Evolutionary conservation across 2,329 filamentous ascomycete genomes (phyloP).

Genomic region (Ophiosphaerella narmari): DNA sequence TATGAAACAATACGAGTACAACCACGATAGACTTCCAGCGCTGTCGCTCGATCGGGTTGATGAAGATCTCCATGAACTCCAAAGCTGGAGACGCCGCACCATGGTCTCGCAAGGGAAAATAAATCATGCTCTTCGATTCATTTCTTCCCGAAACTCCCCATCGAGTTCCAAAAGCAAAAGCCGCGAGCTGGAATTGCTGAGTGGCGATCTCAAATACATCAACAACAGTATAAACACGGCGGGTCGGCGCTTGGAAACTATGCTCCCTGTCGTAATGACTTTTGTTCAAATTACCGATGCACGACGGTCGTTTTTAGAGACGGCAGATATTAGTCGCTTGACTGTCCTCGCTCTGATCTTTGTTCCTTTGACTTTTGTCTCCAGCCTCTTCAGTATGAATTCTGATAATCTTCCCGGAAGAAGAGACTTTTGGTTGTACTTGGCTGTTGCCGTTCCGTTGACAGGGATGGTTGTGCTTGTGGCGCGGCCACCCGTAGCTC

Average conservation of each 20-base stretch:
- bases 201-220: slow-evolving; percentile 11
- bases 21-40: not conserved
- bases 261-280: slow-evolving; percentile 21
- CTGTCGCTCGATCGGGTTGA: slow-evolving; percentile 14
- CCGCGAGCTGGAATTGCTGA: not conserved
- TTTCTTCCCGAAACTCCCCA: slow-evolving; percentile 3
- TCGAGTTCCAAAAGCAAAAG: not conserved
- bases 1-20: slow-evolving; percentile 27
- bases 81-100: slow-evolving; percentile 28
- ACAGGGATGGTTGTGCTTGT: slow-evolving; percentile 11
- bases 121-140: slow-evolving; percentile 1
- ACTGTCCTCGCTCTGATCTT: slow-evolving; percentile 28
- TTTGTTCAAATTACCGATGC: slow-evolving; percentile 24
- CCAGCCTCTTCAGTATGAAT: slow-evolving; percentile 31
- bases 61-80: slow-evolving; percentile 21
- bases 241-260: slow-evolving; percentile 16
- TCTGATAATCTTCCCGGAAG: slow-evolving; percentile 8
- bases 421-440: slow-evolving; percentile 25
- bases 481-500: not conserved
- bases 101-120: slow-evolving; percentile 22
- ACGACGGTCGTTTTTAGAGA: slow-evolving; percentile 19
- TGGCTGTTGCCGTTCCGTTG: slow-evolving; percentile 18
- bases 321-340: slow-evolving; percentile 21
- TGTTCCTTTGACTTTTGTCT: slow-evolving; percentile 22
- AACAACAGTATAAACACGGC: slow-evolving; percentile 4